Evolutionary conservation across 2,329 filamentous ascomycete genomes (phyloP), one percentile per base, ranked within the genome.

Genomic region (Pyricularia pennisetigena): DNA sequence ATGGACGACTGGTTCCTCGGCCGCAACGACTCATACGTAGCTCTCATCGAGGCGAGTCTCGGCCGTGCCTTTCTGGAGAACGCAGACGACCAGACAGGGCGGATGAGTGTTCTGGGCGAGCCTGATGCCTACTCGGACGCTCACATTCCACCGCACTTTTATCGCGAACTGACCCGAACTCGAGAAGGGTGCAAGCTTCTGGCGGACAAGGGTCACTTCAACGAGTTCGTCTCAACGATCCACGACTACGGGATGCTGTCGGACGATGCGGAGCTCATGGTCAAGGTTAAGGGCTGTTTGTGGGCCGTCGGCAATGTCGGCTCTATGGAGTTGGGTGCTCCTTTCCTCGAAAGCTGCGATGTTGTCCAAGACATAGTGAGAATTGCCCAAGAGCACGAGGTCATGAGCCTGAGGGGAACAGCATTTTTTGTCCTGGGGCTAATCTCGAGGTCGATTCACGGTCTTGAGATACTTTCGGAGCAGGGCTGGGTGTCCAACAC

Each of bases 1-100:
- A 99, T 99, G 95, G 95, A 99, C 73, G 96, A 99, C 79, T 99
- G 95, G 95, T 99, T 98, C 75, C 83, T 99, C 32, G 95, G 95
- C 16, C 89, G 95, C 63, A 99, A 99, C 75, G 94, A 99, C 76
- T 90, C 89, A n/a, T 99, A 99, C 72, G 95, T 99, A 66, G 86
- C 88, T 54, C 86, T 98, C 59, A 94, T 99, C 59, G 95, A 99
- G 78, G 95, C 96, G n/a, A 97, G 94, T 68, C 84, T 99, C 89
- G 93, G 70, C 90, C 94, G 71, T 1, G 72, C 72, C 2, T 73
- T 73, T 0, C 83, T 88, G n/a, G 85, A 90, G 59, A 86, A 86
- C 68, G 79, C 84, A 5, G 86, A 88, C 29, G 84, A 87, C 57
- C 81, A 84, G 7, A 41, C 65, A 74, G 82, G 82, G 75, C 85